phyloP scores from a whole-genome alignment of 2,329 filamentous ascomycete genomes.

The Paradendryphiella salina region DNA sequence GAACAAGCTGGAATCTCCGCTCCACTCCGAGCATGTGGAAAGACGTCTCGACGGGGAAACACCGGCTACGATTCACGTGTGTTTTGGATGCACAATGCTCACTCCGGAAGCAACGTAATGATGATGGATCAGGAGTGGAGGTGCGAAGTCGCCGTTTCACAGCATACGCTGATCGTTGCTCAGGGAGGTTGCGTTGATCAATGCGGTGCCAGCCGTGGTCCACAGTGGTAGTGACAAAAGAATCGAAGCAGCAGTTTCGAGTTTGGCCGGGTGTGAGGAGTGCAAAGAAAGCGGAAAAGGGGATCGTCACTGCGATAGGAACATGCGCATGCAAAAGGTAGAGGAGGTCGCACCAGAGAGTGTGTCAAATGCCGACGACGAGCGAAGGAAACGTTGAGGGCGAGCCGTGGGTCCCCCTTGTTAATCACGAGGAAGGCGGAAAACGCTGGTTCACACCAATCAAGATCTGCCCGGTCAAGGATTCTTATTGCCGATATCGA shows the following conservation, averaged over 20 bases:
- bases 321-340: background rate
- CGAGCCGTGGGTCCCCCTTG: conserved; percentile 4
- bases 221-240: background rate
- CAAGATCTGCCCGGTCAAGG: conserved; percentile 6
- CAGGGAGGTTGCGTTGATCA: background rate
- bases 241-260: background rate
- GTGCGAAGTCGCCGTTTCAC: background rate
- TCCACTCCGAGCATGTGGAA: background rate
- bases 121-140: conserved; percentile 2
- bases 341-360: background rate
- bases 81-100: background rate
- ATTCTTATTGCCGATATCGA: conserved; percentile 2
- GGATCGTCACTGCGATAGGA: background rate
- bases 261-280: background rate
- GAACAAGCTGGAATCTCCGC: background rate
- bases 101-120: background rate
- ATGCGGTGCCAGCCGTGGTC: background rate
- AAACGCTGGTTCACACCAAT: conserved; percentile 4
- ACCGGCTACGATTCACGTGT: background rate
- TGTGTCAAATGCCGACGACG: background rate
- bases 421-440: conserved; percentile 1
- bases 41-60: background rate
- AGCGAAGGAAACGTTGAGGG: background rate
- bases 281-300: background rate
- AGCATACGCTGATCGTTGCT: background rate